Conservation (phyloP, 768 basidiomycete species). For the Krasilnikovozyma curviuscula region DNA sequence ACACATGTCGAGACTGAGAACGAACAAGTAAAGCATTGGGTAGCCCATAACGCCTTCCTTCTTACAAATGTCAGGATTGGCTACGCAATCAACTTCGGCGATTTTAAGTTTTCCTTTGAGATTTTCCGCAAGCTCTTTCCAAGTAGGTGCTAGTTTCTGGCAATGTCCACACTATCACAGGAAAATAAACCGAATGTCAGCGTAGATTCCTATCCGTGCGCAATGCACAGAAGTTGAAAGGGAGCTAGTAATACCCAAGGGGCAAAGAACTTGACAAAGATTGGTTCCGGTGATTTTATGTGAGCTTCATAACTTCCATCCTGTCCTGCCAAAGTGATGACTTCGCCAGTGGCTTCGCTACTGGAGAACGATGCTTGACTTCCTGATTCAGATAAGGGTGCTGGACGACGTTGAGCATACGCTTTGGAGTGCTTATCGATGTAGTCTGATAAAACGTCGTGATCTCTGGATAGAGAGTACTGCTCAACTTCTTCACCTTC, state of each 20-base stretch:
- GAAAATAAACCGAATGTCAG: neutral
- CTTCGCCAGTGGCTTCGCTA: neutral
- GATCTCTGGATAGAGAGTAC: neutral
- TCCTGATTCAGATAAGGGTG: neutral
- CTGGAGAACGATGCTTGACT: neutral
- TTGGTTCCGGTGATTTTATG: conserved; percentile 30
- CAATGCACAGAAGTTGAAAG: no score
- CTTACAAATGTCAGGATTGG: conserved; percentile 44
- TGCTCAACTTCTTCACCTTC: neutral
- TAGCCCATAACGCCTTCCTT: conserved; percentile 53
- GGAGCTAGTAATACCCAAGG: conserved; percentile 42
- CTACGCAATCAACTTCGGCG: conserved; percentile 79
- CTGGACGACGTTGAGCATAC: conserved; percentile 3
- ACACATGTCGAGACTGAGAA: conserved; percentile 5
- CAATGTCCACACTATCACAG: conserved; percentile 65
- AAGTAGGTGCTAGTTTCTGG: conserved; percentile 69
- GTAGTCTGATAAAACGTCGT: neutral
- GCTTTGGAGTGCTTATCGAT: neutral
- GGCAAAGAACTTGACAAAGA: conserved; percentile 67
- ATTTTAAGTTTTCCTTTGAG: conserved; percentile 56
- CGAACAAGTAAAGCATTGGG: conserved; percentile 59
- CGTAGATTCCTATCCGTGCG: no score
- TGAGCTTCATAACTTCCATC: conserved; percentile 29
- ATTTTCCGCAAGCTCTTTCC: conserved; percentile 49
- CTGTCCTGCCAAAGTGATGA: neutral